Conservation (phyloP, 306 rosid species). For the Glycyrrhiza uralensis region DNA sequence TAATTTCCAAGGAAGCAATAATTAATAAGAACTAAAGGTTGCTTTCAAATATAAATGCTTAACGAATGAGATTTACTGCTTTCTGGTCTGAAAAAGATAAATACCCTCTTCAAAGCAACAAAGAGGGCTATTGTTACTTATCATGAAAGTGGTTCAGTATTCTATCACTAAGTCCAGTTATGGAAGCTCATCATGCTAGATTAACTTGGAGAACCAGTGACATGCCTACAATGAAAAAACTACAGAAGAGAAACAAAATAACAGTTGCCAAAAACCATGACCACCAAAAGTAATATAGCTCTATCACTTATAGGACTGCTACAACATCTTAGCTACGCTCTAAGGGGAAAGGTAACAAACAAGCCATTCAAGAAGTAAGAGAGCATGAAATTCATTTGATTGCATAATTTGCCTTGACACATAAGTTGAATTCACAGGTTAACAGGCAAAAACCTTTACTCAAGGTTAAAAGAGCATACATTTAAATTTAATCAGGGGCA, state of each 20-base stretch:
- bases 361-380: not conserved
- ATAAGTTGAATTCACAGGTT: not conserved
- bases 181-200: not conserved
- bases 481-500: not conserved
- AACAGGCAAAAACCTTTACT: not conserved
- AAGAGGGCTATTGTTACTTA: not conserved
- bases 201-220: not conserved
- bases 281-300: not conserved
- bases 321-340: not conserved
- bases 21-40: not conserved
- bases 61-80: not conserved
- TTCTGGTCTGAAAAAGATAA: not conserved
- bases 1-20: not conserved
- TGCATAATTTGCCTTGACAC: not conserved
- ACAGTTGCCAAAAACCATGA: not conserved
- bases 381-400: not conserved
- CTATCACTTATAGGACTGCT: not conserved
- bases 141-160: not conserved
- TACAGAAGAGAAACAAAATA: not conserved
- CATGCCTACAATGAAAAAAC: not conserved
- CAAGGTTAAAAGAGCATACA: not conserved
- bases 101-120: not conserved
- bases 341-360: not conserved
- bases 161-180: conserved; percentile 1
- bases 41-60: not conserved